A percentile compares a stretch with the other conserved stretches of the same genome.
Evolutionary conservation across 257 asterid genomes (phyloP).

Genomic region (Penstemon davidsonii): DNA sequence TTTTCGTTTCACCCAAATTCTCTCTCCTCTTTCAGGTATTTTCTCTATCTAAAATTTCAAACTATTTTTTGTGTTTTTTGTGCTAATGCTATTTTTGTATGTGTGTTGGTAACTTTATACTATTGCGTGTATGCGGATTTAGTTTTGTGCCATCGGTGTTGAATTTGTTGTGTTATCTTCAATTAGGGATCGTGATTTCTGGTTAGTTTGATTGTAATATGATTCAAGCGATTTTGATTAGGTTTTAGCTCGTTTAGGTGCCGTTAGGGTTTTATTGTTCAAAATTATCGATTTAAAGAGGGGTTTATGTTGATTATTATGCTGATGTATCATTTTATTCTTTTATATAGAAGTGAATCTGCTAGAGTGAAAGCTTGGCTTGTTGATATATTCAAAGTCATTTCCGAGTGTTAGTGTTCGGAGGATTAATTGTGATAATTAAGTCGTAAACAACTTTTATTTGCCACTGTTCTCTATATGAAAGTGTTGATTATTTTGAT

Average conservation of each 20-base stretch:
- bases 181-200: conserved; percentile 25
- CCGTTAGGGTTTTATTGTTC: conserved; percentile 31
- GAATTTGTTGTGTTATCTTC: conserved; percentile 3
- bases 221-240: conserved; percentile 19
- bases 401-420: not conserved
- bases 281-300: not conserved
- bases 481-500: conserved; percentile 7
- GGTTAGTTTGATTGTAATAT: conserved; percentile 4
- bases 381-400: not conserved
- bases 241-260: conserved; percentile 19
- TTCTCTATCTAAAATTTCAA: conserved; percentile 5
- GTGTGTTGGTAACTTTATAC: not conserved
- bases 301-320: not conserved
- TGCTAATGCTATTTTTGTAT: not conserved
- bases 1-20: conserved; percentile 41
- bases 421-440: conserved; percentile 1
- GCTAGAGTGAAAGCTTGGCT: conserved; percentile 5
- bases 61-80: conserved; percentile 1
- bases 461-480: not conserved
- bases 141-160: conserved; percentile 26
- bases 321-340: not conserved
- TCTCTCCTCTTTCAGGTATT: conserved; percentile 33
- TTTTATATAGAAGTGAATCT: not conserved
- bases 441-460: not conserved
- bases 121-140: not conserved